phyloP scores from a whole-genome alignment of 2,329 filamentous ascomycete species.

The Colletotrichum sp. region DNA sequence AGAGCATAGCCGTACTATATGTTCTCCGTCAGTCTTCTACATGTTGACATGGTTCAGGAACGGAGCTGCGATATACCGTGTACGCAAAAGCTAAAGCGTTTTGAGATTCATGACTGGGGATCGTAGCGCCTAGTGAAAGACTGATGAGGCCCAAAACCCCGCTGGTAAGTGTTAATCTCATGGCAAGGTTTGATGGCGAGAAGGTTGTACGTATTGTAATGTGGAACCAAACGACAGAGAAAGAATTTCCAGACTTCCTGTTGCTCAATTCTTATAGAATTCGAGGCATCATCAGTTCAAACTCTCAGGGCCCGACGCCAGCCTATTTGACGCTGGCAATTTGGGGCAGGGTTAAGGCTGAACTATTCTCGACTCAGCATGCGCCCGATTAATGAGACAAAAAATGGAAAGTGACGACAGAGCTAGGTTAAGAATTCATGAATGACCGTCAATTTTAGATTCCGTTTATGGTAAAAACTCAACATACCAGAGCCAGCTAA shows the following conservation, averaged over 20 bases:
- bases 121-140: background rate
- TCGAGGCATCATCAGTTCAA: background rate
- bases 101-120: background rate
- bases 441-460: background rate
- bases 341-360: background rate
- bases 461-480: background rate
- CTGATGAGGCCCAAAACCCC: background rate
- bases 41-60: accelerated
- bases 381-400: background rate
- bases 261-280: background rate
- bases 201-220: background rate
- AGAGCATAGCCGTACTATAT: background rate
- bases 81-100: background rate
- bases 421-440: accelerated
- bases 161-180: background rate
- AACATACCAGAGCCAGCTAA: background rate
- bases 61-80: background rate
- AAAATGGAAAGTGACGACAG: background rate
- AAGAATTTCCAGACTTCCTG: accelerated
- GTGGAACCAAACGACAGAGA: accelerated
- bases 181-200: background rate
- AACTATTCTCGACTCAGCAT: background rate
- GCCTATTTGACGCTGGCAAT: accelerated
- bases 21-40: background rate
- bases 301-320: accelerated